Evolutionary conservation across 805 yeast genomes (phyloP), one percentile per base, ranked within the genome.

Genomic region (Kockiozyma suomiensis): DNA sequence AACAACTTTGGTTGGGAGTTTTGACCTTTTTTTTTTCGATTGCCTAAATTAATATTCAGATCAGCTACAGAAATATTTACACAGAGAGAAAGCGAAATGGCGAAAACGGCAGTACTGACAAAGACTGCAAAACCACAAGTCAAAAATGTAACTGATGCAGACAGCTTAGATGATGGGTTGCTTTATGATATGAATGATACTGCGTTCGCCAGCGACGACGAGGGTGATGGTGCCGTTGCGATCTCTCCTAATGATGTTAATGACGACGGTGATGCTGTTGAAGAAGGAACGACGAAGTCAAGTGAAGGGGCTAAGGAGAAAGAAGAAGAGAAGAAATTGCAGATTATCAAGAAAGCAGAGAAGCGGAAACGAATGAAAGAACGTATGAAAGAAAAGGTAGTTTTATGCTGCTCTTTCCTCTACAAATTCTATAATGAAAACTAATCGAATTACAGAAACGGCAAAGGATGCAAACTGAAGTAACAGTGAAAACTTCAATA

Each of bases 101-200:
- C 30, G 13, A 23, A 45, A 35, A 15, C 45, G 12, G 21, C 54
- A 6, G 26, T 37, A 17, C 4, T 19, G 3, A 40, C 21, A 42
- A 42, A 15, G 30, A 10, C 15, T 3, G 10, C 23, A 5, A 15
- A 12, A 26, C 28, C 49, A 26, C 25, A 25, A 45, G 19, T 26
- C 10, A 25, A 21, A 12, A 21, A 28, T 15, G 23, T 26, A 6
- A n/a, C n/a, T n/a, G 56, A 25, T 21, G 66, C 47, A 1, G 66
- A 63, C 32, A 66, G 62, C 30, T 54, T 63, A 15, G 66, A 63
- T 23, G 66, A 63, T 38, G 66, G 66, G 28, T 49, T 63, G n/a
- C 57, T 50, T n/a, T 63, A 63, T 33, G 43, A 43, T 2, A 17
- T 57, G 21, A 60, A 61, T 23, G 62, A 53, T 45, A 51, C 46